A percentile compares a stretch with the other conserved stretches of the same genome.
phyloP scores from a whole-genome alignment of 805 yeast species.

The Metschnikowia lunata region DNA sequence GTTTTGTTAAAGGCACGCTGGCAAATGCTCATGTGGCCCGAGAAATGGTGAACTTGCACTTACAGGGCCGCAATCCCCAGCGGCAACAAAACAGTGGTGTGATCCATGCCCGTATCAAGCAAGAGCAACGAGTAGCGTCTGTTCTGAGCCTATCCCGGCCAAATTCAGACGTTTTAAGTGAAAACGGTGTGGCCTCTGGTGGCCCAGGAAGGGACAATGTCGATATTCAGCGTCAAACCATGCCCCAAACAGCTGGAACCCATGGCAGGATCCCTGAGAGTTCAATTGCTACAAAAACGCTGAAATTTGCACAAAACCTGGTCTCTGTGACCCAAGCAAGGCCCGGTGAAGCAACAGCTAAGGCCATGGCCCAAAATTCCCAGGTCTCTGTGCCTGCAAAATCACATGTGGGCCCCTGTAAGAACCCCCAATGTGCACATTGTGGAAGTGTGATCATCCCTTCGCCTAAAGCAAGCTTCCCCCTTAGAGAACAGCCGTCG shows the following conservation, averaged over 20 bases:
- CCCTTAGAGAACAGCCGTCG: constrained; percentile 63
- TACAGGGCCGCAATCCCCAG: constrained; percentile 36
- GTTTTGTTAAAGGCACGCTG: constrained; percentile 8
- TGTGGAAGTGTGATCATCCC: constrained; percentile 80
- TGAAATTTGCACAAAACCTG: neutral
- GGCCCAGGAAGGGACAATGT: neutral
- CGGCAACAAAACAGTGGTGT: constrained; percentile 9
- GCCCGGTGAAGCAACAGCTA: neutral
- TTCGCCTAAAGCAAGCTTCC: constrained; percentile 62
- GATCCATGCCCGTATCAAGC: constrained; percentile 8
- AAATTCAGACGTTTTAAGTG: neutral
- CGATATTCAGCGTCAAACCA: no score
- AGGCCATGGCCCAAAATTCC: neutral
- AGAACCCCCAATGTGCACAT: constrained; percentile 49
- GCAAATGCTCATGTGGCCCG: constrained; percentile 59
- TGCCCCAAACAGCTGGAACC: neutral
- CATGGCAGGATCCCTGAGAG: neutral
- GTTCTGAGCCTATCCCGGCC: neutral
- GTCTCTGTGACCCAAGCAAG: neutral
- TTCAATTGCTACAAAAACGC: neutral
- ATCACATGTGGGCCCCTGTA: constrained; percentile 33
- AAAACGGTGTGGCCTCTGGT: neutral
- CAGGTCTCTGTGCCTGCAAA: constrained; percentile 40
- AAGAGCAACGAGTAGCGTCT: neutral
- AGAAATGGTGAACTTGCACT: constrained; percentile 52